Evolutionary conservation across 192 early-diverging fungal species (phyloP), one percentile per base, ranked within the genome.

Genomic region (Oehlia diaphana): DNA sequence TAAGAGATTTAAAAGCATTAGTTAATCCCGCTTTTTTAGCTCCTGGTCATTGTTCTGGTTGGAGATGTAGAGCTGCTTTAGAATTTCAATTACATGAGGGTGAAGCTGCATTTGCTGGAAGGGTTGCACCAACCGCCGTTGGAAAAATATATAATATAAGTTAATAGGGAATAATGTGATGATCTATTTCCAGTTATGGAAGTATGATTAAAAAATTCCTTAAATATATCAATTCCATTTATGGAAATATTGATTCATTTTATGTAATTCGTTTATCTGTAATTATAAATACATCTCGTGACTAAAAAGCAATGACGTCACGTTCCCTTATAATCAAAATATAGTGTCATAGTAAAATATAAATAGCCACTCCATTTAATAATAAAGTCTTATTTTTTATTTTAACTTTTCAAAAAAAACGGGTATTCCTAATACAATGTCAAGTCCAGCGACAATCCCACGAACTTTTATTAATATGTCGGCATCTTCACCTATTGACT

Each of bases 21-120:
- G 31, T 84, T 58, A 73, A 79, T 21, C 83, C 83, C 2, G 49
- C 78, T 1, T 84, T 64, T 31, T 72, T 84, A 71, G 83, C 83
- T 9, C 83, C 83, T 23, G 83, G 83, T 7, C 83, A 84, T 74
- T 84, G 83, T 77, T 84, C 83, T 28, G 83, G 83, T 35, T 84
- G 83, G 83, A 69, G 81, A 10, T 76, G 80, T 47, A 84, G 80
- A 66, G 61, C 80, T 4, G 83, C 83, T 10, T 63, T 84, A 14
- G 83, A 84, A 58, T 19, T 21, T 58, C 53, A 58, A 58, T 58
- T 58, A 21, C 53, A 58, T 21, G 53, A 58, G 12, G 53, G 53
- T 21, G 53, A 58, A 58, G 16, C 53, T 21, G 16, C 53, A 21
- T 58, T 58, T 58, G 53, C 53, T 6, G 53, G 53, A 58, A 58